These are phyloP conservation scores for Linnemannia hyalina DNA, from an alignment of 192 early-diverging fungal genomes.

Conservation along the genomic window DNA sequence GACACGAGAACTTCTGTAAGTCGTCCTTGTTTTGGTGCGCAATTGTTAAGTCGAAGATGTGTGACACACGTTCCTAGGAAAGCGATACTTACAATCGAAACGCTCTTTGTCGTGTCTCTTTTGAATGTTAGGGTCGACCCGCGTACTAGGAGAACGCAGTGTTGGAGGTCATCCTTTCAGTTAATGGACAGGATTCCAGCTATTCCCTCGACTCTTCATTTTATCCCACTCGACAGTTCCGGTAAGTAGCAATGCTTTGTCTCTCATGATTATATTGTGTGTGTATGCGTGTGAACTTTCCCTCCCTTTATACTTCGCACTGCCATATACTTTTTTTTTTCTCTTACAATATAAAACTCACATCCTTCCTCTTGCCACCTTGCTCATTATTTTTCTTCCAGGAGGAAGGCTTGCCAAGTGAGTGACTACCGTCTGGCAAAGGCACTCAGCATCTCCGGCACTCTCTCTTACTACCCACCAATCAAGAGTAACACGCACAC, in stretches of 20 bases:
- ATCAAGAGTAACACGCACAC: neutral
- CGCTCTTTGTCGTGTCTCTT: neutral
- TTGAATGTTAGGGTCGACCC: neutral
- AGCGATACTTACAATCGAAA: neutral
- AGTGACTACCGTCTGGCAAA: neutral
- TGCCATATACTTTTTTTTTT: neutral
- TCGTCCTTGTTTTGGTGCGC: too few species aligned
- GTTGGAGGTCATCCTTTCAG: neutral
- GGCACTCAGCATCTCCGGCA: neutral
- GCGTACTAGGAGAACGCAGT: neutral
- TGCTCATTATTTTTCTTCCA: neutral
- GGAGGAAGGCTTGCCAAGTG: neutral
- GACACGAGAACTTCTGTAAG: neutral
- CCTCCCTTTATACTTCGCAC: neutral
- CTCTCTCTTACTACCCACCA: neutral
- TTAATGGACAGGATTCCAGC: neutral
- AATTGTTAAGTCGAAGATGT: too few species aligned
- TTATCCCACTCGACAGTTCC: neutral
- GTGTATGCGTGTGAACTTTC: too few species aligned
- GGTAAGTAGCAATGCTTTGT: neutral
- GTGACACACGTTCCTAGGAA: too few species aligned
- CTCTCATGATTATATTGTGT: too few species aligned
- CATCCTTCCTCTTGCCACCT: neutral
- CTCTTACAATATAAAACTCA: neutral
- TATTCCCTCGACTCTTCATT: neutral